Evolutionary conservation across 2,329 filamentous ascomycete species (phyloP), one percentile per base, ranked within the genome.

Genomic region (Basipetospora sp.): DNA sequence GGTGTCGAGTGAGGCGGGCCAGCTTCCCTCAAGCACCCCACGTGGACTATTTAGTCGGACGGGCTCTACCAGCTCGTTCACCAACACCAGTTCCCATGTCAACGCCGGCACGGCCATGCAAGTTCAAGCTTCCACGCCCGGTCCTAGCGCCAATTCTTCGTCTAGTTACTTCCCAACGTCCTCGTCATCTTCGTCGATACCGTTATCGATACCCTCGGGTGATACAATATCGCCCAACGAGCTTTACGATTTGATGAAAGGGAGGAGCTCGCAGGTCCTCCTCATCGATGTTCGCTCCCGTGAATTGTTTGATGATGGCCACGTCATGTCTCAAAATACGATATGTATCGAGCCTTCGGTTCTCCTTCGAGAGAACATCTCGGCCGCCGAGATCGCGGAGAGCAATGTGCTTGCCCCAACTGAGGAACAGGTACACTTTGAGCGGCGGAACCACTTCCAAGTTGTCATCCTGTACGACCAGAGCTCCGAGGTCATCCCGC

Each of bases 401-500:
- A 76, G 76, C 42, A 66, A 87, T 48, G 66, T 85, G 2, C 57
- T 90, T 5, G 78, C 75, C 0, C 79, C 82, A 0, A 63, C 74
- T n/a, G 57, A 66, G n/a, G 90, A 98, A 53, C 77, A 81, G 46
- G 59, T 66, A 2, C 64, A 84, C 22, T 94, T 93, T 48, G 75
- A 74, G 30, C 63, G 74, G 40, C 71, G 79, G 11, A 70, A 87
- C 44, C 68, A 80, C 40, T 94, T 81, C 48, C 86, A 96, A 46
- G 59, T 94, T 30, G 71, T 98, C 9, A 82, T 98, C 0, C 90
- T 92, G 49, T 93, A 96, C 53, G 86, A 98, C 54, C 71, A 88
- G 45, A 43, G 68, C 53, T 65, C 82, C 50, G 41, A 69, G 56
- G 46, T 63, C 44, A 48, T 92, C 15, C 56, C 50, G 37, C 45